Evolutionary conservation across 2,329 filamentous ascomycete species (phyloP), one percentile per base, ranked within the genome.

Genomic region (Hymenoscyphus occultus): DNA sequence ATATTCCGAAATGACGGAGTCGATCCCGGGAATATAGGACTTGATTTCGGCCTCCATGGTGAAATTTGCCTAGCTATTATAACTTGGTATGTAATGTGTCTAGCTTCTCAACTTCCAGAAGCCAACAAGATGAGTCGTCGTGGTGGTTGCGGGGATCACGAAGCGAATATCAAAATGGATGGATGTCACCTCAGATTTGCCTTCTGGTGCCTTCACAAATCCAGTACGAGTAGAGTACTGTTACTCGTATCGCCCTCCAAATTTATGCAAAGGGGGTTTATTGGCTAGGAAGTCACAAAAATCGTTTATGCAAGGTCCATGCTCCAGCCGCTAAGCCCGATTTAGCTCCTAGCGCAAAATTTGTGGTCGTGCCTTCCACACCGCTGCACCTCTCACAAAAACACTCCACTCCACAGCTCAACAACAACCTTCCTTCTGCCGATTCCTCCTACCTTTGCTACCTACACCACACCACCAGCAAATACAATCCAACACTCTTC

Each of bases 1-100:
- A 79, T 97, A 97, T 79, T 96, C 91, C 59, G 92, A 93, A 71
- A 97, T 83, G 68, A 96, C 84, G 65, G 90, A 91, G 79, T 97
- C 93, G 72, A 97, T 91, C 75, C 90, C 90, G 68, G 93, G 93
- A 71, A 97, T 86, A 71, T 92, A 86, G 67, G 89, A 83, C 80
- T 90, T 90, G 76, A 97, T 92, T 80, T 96, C 91, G 74, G 90
- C 84, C 78, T 97, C 93, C 93, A 97, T 97, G 45, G 22, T 28
- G 19, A 54, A 54, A 28, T 3, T 28, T 28, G 28, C 28, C 28
- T 28, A 28, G 28, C 13, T 28, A 28, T 54, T 5, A 2, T 28
- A 28, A 1, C 28, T 28, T 28, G 28, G 28, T 28, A 28, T 51
- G n/a, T 51, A 54, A 2, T 54, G 13, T 54, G 19, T 22, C 22